A percentile compares a stretch with the other conserved stretches of the same genome.
These are phyloP conservation scores for Pugionium cornutum DNA, from an alignment of 345 rosid genomes.

Conservation along the genomic window DNA sequence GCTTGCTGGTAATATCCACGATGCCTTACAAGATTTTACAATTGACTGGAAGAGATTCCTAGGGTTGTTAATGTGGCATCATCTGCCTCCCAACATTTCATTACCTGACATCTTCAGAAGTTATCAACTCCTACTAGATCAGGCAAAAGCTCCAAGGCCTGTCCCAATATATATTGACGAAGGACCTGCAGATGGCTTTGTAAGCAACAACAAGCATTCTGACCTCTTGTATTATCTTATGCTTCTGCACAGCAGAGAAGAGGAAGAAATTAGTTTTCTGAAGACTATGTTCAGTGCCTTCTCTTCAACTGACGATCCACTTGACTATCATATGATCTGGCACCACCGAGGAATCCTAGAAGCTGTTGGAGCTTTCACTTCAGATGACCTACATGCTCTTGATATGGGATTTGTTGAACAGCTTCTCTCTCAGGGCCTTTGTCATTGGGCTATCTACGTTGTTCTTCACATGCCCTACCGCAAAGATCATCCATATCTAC, in stretches of 20 bases:
- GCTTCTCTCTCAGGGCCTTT: constrained; percentile 71
- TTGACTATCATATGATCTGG: constrained; percentile 99
- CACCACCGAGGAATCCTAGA: constrained; percentile 79
- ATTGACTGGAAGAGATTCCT: constrained; percentile 98
- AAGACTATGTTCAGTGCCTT: constrained; percentile 88
- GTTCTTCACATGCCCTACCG: constrained; percentile 74
- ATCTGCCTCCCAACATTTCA: constrained; percentile 62
- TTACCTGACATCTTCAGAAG: constrained; percentile 65
- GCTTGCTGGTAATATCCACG: constrained; percentile 85
- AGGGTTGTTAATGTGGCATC: constrained; percentile 95
- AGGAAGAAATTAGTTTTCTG: constrained; percentile 51
- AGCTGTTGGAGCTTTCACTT: constrained; percentile 76
- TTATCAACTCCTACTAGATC: constrained; percentile 66
- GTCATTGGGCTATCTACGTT: constrained; percentile 97
- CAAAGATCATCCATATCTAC: constrained; percentile 80
- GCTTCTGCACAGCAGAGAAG: constrained; percentile 88
- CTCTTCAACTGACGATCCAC: constrained; percentile 91
- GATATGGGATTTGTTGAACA: constrained; percentile 94
- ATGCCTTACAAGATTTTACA: constrained; percentile 54
- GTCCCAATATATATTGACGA: constrained; percentile 87
- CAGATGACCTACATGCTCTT: constrained; percentile 82
- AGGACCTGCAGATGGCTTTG: constrained; percentile 56
- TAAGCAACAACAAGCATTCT: constrained; percentile 50
- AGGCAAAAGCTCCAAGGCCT: constrained; percentile 79
- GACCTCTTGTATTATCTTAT: constrained; percentile 91